Evolutionary conservation across 2,329 filamentous ascomycete species (phyloP).

Genomic region (Colletotrichum limetticola): DNA sequence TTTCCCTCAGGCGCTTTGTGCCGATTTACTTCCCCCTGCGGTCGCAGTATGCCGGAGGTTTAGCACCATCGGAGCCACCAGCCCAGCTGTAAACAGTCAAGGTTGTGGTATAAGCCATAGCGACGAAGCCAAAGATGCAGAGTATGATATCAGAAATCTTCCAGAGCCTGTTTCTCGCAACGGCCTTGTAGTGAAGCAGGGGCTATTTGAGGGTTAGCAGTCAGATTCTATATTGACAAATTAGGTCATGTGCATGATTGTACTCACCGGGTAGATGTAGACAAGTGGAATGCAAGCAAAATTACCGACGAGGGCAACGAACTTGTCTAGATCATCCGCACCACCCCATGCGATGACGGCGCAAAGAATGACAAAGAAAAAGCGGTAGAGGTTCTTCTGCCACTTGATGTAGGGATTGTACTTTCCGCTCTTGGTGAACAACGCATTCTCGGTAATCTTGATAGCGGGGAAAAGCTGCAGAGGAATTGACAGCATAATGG

Average conservation of each 20-base stretch:
- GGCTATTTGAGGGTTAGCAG: conserved; percentile 69
- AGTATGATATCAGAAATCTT: conserved; percentile 79
- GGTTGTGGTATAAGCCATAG: conserved; percentile 92
- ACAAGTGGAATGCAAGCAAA: conserved; percentile 81
- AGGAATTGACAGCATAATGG: conserved; percentile 95
- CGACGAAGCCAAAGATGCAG: conserved; percentile 83
- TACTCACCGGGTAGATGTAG: conserved; percentile 92
- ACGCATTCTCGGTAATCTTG: conserved; percentile 91
- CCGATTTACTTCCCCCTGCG: conserved; percentile 38
- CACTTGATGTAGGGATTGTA: conserved; percentile 99
- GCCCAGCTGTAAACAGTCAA: conserved; percentile 92
- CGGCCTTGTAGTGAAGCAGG: conserved; percentile 85
- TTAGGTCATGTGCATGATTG: neutral
- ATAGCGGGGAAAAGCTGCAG: conserved; percentile 98
- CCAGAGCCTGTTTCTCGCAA: conserved; percentile 76
- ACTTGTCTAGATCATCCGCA: conserved; percentile 88
- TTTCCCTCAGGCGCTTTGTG: neutral
- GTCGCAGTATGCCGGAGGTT: conserved; percentile 66
- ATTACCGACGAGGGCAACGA: conserved; percentile 78
- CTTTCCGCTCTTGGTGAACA: conserved; percentile 95
- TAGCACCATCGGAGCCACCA: conserved; percentile 57
- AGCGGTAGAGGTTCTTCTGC: conserved; percentile 98
- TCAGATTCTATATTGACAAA: conserved; percentile 24
- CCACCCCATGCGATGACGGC: conserved; percentile 91
- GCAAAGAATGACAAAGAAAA: conserved; percentile 89